Conservation (phyloP, 306 rosid genomes). For the Chamaecrista fasciculata region DNA sequence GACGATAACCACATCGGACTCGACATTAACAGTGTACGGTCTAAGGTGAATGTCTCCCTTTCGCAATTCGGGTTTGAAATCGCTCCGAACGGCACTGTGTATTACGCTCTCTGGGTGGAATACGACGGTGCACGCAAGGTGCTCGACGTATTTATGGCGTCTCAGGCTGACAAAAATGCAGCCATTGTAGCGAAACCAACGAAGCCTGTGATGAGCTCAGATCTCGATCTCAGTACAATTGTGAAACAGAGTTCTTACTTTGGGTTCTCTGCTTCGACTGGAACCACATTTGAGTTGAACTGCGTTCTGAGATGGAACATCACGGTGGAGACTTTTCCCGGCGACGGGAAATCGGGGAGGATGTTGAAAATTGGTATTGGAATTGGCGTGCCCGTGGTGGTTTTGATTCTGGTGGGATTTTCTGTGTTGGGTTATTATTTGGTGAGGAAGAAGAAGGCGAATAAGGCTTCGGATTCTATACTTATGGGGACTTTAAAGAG, state of each 20-base stretch:
- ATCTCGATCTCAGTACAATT: constrained; percentile 29
- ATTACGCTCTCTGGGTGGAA: constrained; percentile 51
- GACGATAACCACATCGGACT: constrained; percentile 62
- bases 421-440: constrained; percentile 26
- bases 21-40: constrained; percentile 47
- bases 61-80: constrained; percentile 36
- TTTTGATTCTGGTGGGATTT: constrained; percentile 10
- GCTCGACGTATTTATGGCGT: constrained; percentile 45
- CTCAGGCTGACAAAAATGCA: not conserved
- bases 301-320: constrained; percentile 67
- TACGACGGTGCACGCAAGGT: constrained; percentile 42
- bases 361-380: constrained; percentile 42
- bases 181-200: constrained; percentile 38
- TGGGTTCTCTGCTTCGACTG: constrained; percentile 72
- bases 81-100: constrained; percentile 28
- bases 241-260: constrained; percentile 44
- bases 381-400: constrained; percentile 37
- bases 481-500: constrained; percentile 63
- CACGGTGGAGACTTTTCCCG: constrained; percentile 42
- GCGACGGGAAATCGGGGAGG: not conserved
- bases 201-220: constrained; percentile 33
- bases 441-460: constrained; percentile 29
- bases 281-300: constrained; percentile 44
- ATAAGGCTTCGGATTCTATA: constrained; percentile 12
- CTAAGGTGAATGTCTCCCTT: constrained; percentile 37